Evolutionary conservation across 2,329 filamentous ascomycete genomes (phyloP), one percentile per base, ranked within the genome.

Genomic region (Nemania diffusa): DNA sequence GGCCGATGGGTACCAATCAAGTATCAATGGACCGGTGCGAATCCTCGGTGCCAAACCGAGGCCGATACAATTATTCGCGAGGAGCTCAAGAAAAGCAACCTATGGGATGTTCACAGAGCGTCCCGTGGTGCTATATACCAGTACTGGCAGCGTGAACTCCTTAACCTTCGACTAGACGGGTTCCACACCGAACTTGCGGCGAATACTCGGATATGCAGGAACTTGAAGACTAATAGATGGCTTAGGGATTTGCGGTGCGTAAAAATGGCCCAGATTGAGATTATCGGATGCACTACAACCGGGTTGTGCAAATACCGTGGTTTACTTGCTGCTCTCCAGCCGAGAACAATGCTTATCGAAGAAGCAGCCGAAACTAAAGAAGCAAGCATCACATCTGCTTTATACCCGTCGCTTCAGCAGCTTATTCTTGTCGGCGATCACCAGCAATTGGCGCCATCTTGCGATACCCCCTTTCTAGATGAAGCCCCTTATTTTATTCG

Each of bases 301-400:
- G 92, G 93, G 0, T 76, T 97, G 8, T 90, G 90, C 78, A 97
- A 97, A 72, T 95, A 96, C 68, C 88, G 92, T 3, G 87, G 85
- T 0, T 82, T 95, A 1, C 82, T 97, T 24, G 83, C 89, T 0
- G 87, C 87, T 1, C 76, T 95, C 4, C 82, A 86, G 29, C 92
- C 93, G 0, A 87, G 83, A 26, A 83, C 92, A 3, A 83, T 95
- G 15, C 80, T 97, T 42, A 89, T 97, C 56, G 91, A 96, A 81
- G 91, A 96, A 79, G 91, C 92, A 0, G 93, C 92, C 0, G 92
- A 97, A 75, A 91, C 90, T 0, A 84, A 90, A 5, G 91, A 92
- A 75, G 87, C 88, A 6, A 86, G 85, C 57, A 84, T 88, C 42
- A 78, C 82, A 0, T 84, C 85, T 0, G 85, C 84, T 0, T 72